Conservation (phyloP, 768 basidiomycete genomes). For the Russula sp. region DNA sequence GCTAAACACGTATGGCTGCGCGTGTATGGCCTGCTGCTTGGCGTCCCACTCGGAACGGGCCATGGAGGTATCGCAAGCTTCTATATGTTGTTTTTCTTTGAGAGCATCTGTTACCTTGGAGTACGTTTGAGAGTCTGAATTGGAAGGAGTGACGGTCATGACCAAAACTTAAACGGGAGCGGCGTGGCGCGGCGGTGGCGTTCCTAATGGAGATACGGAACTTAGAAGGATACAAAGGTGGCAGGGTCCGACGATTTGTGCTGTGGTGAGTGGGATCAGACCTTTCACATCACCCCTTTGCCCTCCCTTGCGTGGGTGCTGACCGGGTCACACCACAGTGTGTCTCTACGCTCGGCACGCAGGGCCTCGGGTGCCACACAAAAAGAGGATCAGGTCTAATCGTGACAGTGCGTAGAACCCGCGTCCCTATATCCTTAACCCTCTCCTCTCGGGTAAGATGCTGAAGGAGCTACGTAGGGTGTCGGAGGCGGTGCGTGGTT, state of each 20-base stretch:
- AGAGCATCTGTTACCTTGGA: neutral
- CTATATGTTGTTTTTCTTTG: constrained; percentile 49
- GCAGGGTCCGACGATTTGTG: constrained; percentile 11
- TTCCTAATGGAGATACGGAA: constrained; percentile 19
- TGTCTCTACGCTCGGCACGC: constrained; percentile 60
- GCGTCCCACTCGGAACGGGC: constrained; percentile 47
- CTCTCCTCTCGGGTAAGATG: neutral
- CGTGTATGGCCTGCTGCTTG: constrained; percentile 48
- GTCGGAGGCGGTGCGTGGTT: constrained; percentile 66
- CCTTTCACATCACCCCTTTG: neutral
- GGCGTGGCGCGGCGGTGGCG: constrained; percentile 11
- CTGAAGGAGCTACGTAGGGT: constrained; percentile 32
- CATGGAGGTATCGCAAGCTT: constrained; percentile 52
- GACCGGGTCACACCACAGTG: constrained; percentile 30
- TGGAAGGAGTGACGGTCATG: constrained; percentile 6
- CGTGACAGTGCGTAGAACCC: constrained; percentile 43
- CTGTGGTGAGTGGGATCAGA: neutral
- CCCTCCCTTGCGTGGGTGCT: neutral
- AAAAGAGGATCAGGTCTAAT: constrained; percentile 58
- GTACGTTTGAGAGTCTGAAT: neutral
- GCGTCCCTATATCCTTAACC: neutral
- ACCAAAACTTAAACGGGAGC: constrained; percentile 5
- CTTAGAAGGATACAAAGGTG: neutral
- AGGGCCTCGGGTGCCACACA: constrained; percentile 58
- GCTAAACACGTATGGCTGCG: constrained; percentile 44